Evolutionary conservation across 148 eudicot genomes (phyloP).

Genomic region (Simmondsia chinensis): DNA sequence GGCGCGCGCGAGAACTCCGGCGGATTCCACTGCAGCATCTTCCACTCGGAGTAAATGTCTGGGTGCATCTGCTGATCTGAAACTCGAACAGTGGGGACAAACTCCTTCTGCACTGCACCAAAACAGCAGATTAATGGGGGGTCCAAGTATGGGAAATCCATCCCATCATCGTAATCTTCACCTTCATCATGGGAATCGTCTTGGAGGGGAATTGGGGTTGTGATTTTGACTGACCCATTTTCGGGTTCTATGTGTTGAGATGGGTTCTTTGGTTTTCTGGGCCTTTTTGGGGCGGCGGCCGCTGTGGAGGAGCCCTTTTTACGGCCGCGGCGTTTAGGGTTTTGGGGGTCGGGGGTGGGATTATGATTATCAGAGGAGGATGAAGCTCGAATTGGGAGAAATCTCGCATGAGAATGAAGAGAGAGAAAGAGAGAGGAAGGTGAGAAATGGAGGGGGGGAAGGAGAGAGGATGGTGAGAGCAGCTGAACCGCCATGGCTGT

Average conservation of each 20-base stretch:
- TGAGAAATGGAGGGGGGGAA: conserved; percentile 12
- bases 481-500: conserved; percentile 23
- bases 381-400: conserved; percentile 11
- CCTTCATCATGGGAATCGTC: no score
- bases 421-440: conserved; percentile 1
- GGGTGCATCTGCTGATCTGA: conserved; percentile 71
- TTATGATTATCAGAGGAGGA: conserved; percentile 3
- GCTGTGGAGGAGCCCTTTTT: conserved; percentile 14
- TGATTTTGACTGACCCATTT: conserved; percentile 10
- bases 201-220: no score
- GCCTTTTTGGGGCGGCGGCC: not conserved
- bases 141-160: conserved; percentile 55
- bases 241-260: conserved; percentile 12
- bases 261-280: conserved; percentile 17
- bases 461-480: conserved; percentile 10
- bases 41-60: conserved; percentile 83
- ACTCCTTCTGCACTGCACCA: conserved; percentile 78
- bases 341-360: conserved; percentile 1
- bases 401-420: not conserved
- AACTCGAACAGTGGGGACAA: conserved; percentile 65
- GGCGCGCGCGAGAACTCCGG: conserved; percentile 79
- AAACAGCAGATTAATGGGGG: conserved; percentile 83
- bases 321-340: conserved; percentile 18
- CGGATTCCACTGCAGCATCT: conserved; percentile 89
- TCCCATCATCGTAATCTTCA: conserved; percentile 43